Conservation (phyloP, 805 yeast genomes). For the Spathaspora arborariae region DNA sequence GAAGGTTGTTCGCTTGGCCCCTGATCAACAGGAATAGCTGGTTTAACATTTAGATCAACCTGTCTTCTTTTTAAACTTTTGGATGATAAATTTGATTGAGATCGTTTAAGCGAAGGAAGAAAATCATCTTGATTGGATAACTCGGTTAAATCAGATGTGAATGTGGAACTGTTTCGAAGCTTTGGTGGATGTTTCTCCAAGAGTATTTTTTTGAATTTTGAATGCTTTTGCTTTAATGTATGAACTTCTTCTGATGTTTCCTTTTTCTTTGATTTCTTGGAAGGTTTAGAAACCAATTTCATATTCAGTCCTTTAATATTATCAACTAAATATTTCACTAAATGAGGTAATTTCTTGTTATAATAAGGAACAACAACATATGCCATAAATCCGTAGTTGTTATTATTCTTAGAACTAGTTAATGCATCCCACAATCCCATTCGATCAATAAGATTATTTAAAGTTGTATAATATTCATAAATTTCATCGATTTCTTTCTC, state of each 20-base stretch:
- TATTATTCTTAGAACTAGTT: constrained; percentile 25
- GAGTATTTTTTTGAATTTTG: constrained; percentile 5
- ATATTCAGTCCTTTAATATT: constrained; percentile 47
- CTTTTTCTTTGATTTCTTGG: background rate
- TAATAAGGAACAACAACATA: constrained; percentile 53
- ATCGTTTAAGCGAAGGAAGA: constrained; percentile 33
- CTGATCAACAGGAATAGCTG: background rate
- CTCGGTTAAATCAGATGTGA: constrained; percentile 11
- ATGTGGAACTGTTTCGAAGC: constrained; percentile 12
- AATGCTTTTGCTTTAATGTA: background rate
- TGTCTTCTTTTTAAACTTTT: constrained; percentile 36
- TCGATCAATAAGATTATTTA: constrained; percentile 49
- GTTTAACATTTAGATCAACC: constrained; percentile 32
- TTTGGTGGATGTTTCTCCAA: constrained; percentile 7
- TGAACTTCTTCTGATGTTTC: background rate
- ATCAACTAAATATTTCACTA: constrained; percentile 42
- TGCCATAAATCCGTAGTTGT: constrained; percentile 45
- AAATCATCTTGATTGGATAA: constrained; percentile 12
- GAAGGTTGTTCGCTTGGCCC: constrained; percentile 5
- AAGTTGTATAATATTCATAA: constrained; percentile 16
- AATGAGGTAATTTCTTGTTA: constrained; percentile 44
- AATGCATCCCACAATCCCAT: constrained; percentile 53
- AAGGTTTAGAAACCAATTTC: constrained; percentile 17
- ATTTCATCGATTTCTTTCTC: constrained; percentile 21
- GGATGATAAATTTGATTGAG: constrained; percentile 38